Evolutionary conservation across 306 rosid species (phyloP), one percentile per base, ranked within the genome.

Genomic region (Elaeagnus macrophylla): DNA sequence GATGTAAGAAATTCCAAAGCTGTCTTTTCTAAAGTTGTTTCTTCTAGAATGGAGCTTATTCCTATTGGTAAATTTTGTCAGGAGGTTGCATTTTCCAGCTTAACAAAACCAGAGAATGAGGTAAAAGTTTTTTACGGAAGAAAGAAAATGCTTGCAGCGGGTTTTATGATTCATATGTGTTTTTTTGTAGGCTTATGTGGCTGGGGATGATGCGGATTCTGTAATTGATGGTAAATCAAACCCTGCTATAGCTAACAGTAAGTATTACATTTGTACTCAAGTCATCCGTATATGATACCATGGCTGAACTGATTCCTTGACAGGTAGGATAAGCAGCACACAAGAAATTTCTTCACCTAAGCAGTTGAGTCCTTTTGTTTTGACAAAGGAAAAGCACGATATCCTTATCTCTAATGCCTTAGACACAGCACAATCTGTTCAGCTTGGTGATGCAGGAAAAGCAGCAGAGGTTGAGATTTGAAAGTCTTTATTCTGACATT

Each of bases 151-250:
- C 32, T 25, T 5, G 32, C 2, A 25, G 32, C 32, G 4, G 2
- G 32, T 3, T 25, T 25, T 25, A 25, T 25, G 2, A 25, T 38
- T 20, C 53, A 50, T 32, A 37, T 53, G 42, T 62, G 18, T 61
- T 35, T 68, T 11, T 52, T 61, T 71, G 37, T 56, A 79, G 84
- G 76, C 61, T 53, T 68, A 65, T 15, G 25, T 39, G 39, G 39
- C 8, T 39, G 65, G 66, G 53, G 39, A 43, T 42, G 67, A 65
- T 14, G 71, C 15, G 56, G 68, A 32, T 39, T 52, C 8, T 7
- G 49, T 37, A 8, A 10, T 48, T 38, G 67, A 57, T 57, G 3
- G 15, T 35, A 47, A 19, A 56, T 50, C 50, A 12, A 54, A 50
- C 55, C 68, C 60, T 12, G 25, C 9, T 32, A 50, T 54, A 42